Percentiles rank a stretch among this genome's conserved stretches.
phyloP scores from a whole-genome alignment of 73 alveolate species.

The Blepharisma japonicum region DNA sequence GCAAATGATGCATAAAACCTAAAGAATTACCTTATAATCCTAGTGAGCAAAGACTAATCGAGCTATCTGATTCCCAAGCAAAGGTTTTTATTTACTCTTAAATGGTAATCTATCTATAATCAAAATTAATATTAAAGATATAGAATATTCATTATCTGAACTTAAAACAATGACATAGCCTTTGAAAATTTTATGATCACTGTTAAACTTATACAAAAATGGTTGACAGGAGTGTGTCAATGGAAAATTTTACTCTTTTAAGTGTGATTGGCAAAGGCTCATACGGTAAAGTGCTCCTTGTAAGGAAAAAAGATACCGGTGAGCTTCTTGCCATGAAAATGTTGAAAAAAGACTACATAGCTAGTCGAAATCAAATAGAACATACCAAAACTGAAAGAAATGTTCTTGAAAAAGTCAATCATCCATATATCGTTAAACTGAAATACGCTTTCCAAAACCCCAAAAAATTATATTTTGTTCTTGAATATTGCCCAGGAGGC shows the following conservation, averaged over 20 bases:
- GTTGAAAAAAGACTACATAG: constrained; percentile 75
- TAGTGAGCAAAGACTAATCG: background rate
- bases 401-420: constrained; percentile 75
- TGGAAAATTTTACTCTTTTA: background rate
- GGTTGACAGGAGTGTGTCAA: too few relatives aligned
- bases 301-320: constrained; percentile 34
- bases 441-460: constrained; percentile 86
- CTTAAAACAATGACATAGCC: too few relatives aligned
- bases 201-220: too few relatives aligned
- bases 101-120: background rate
- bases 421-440: constrained; percentile 87
- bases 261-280: background rate
- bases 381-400: constrained; percentile 87
- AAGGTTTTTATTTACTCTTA: too few relatives aligned
- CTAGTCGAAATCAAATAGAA: constrained; percentile 80
- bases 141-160: too few relatives aligned
- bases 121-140: too few relatives aligned
- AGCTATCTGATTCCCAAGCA: background rate
- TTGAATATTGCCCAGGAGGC: constrained; percentile 47
- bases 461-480: constrained; percentile 20
- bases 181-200: too few relatives aligned
- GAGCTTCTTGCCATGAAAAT: constrained; percentile 88
- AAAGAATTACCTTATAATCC: background rate
- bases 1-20: too few relatives aligned
- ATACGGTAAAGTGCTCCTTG: background rate